phyloP scores from a whole-genome alignment of 1,284 basidiomycete genomes.

The Rhodotorula glutinis region DNA sequence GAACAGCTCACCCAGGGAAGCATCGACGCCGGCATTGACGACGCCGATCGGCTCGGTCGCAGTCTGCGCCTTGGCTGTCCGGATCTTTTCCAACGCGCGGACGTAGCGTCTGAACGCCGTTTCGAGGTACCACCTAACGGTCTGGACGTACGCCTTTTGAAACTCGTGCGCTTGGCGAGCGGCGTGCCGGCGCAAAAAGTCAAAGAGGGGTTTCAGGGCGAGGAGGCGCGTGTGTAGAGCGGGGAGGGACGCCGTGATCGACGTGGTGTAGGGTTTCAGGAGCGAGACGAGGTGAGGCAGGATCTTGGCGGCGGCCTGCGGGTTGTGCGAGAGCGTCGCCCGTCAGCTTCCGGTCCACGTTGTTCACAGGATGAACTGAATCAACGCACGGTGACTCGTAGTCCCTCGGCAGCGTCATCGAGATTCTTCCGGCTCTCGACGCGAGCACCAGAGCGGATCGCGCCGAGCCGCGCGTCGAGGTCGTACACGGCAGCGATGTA shows the following conservation, averaged over 20 bases:
- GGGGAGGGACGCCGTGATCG: constrained; percentile 87
- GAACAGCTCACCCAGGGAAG: constrained; percentile 9
- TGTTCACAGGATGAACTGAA: too few species aligned
- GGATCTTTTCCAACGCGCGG: constrained; percentile 72
- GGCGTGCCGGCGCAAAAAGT: constrained; percentile 79
- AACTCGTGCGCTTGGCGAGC: constrained; percentile 80
- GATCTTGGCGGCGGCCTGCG: constrained; percentile 81
- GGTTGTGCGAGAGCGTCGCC: neutral
- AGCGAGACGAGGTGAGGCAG: constrained; percentile 80
- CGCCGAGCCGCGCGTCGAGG: constrained; percentile 71
- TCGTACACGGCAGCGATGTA: constrained; percentile 79
- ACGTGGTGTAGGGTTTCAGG: constrained; percentile 74
- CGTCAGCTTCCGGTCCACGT: too few species aligned
- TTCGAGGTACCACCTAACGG: constrained; percentile 89
- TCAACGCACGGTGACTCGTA: constrained; percentile 71
- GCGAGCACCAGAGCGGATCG: constrained; percentile 65
- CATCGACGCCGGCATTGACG: constrained; percentile 43
- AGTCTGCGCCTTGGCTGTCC: constrained; percentile 53
- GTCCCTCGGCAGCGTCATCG: constrained; percentile 73
- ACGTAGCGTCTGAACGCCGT: constrained; percentile 90
- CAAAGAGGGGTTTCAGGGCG: constrained; percentile 78
- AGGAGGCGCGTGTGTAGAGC: constrained; percentile 85
- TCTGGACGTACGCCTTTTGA: constrained; percentile 78
- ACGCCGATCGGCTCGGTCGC: constrained; percentile 41
- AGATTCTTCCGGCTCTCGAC: constrained; percentile 82